phyloP scores from a whole-genome alignment of 192 early-diverging fungal species.

The Mortierella claussenii region DNA sequence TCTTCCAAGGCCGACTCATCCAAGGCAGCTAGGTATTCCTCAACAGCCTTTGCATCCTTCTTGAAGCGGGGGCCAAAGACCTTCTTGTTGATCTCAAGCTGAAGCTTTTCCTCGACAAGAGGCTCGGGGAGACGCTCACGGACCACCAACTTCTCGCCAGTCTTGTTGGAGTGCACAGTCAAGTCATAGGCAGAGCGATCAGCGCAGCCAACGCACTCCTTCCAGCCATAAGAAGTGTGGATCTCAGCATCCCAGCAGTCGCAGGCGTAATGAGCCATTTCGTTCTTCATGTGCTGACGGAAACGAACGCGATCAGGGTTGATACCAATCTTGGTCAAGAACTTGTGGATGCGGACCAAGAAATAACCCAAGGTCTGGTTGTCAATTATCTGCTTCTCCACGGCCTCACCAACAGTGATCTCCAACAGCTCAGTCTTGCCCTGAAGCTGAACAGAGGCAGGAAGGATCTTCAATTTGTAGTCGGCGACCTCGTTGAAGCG shows the following conservation, averaged over 20 bases:
- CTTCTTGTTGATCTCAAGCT: conserved; percentile 93
- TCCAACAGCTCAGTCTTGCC: conserved; percentile 76
- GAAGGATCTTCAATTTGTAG: conserved; percentile 81
- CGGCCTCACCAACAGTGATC: conserved; percentile 93
- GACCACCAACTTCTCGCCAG: conserved; percentile 95
- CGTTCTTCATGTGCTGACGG: conserved; percentile 99
- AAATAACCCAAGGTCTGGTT: conserved; percentile 99
- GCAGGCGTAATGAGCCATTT: conserved; percentile 99
- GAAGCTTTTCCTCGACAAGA: conserved; percentile 74
- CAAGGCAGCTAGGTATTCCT: conserved; percentile 74
- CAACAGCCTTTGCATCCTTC: conserved; percentile 89
- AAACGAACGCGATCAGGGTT: conserved; percentile 87
- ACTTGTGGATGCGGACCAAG: conserved; percentile 92
- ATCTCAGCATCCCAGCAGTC: conserved; percentile 99
- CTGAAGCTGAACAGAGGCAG: conserved; percentile 77
- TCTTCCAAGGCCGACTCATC: conserved; percentile 66
- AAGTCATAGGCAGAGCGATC: conserved; percentile 99
- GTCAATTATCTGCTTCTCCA: conserved; percentile 86
- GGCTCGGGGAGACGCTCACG: conserved; percentile 90
- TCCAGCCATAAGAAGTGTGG: conserved; percentile 93
- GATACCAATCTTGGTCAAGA: conserved; percentile 91
- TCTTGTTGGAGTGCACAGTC: conserved; percentile 87
- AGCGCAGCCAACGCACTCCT: conserved; percentile 99
- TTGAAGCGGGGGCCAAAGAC: conserved; percentile 94
- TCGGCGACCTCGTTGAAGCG: conserved; percentile 89